Evolutionary conservation across 768 basidiomycete genomes (phyloP).

Genomic region (Pleurotus giganteus): DNA sequence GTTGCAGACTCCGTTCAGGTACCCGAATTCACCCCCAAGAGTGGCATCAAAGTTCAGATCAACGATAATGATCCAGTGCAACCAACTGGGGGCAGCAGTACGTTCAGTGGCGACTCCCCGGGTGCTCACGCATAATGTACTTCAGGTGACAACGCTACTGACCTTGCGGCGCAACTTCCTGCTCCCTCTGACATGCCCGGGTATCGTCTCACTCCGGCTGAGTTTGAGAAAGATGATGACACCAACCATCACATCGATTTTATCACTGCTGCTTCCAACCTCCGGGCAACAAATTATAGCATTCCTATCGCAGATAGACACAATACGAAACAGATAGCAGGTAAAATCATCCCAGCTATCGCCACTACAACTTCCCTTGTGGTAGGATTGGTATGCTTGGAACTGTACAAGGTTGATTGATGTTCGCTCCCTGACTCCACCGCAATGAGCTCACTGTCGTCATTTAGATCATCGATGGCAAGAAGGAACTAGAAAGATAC

Average conservation of each 20-base stretch:
- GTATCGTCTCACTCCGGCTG: conserved; percentile 92
- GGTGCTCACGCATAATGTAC: conserved; percentile 11
- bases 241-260: conserved; percentile 98
- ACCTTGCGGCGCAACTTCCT: conserved; percentile 70
- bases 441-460: conserved; percentile 1
- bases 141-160: conserved; percentile 51
- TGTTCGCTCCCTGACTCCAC: not conserved
- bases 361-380: conserved; percentile 97
- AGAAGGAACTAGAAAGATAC: conserved; percentile 90
- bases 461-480: conserved; percentile 87
- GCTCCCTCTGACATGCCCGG: conserved; percentile 90
- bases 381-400: conserved; percentile 93
- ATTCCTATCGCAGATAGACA: conserved; percentile 87
- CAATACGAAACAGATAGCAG: conserved; percentile 95
- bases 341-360: conserved; percentile 99
- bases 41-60: conserved; percentile 90
- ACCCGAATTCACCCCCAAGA: conserved; percentile 91
- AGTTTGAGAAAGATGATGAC: conserved; percentile 99
- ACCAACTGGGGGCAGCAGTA: conserved; percentile 44
- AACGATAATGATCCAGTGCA: conserved; percentile 88
- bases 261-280: conserved; percentile 95
- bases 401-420: conserved; percentile 87
- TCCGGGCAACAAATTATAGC: conserved; percentile 92
- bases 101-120: conserved; percentile 15
- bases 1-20: conserved; percentile 80